Percentiles rank a stretch among this genome's conserved stretches.
These are phyloP conservation scores for Teratosphaeria destructans DNA, from an alignment of 2,329 filamentous ascomycete species.

Conservation along the genomic window DNA sequence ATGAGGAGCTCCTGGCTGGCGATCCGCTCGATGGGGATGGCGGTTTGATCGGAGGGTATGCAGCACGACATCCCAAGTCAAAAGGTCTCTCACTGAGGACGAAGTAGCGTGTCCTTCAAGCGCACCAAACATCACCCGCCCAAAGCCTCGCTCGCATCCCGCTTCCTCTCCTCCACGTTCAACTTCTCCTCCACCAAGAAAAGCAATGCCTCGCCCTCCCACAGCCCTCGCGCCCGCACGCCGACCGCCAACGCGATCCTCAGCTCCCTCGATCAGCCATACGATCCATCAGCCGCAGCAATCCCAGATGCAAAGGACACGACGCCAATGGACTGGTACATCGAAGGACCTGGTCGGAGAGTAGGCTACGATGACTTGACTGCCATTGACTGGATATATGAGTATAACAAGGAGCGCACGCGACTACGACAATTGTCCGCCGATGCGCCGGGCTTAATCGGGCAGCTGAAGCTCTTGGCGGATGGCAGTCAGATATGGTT, in stretches of 20 bases:
- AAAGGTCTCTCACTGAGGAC: background rate
- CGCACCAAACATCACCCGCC: constrained; percentile 47
- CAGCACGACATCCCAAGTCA: background rate
- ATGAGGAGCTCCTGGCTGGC: constrained; percentile 35
- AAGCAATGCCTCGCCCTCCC: constrained; percentile 22
- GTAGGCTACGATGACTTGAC: constrained; percentile 95
- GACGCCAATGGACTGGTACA: constrained; percentile 63
- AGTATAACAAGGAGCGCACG: constrained; percentile 92
- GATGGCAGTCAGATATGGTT: constrained; percentile 91
- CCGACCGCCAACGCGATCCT: constrained; percentile 30
- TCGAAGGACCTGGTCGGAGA: constrained; percentile 76
- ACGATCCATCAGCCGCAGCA: constrained; percentile 25
- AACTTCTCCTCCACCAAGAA: constrained; percentile 10
- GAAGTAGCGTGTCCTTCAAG: constrained; percentile 54
- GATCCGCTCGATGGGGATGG: constrained; percentile 27
- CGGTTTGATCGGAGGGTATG: constrained; percentile 36
- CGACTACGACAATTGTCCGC: constrained; percentile 67
- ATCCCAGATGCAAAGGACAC: constrained; percentile 35
- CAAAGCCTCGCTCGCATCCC: constrained; percentile 30
- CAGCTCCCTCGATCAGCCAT: constrained; percentile 31
- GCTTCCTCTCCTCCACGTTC: constrained; percentile 35
- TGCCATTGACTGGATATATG: constrained; percentile 98
- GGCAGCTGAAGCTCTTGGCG: constrained; percentile 60
- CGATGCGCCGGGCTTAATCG: constrained; percentile 58
- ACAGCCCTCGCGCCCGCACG: constrained; percentile 13